A percentile compares a stretch with the other conserved stretches of the same genome.
Conservation (phyloP, 1,139 yeast genomes). For the Zhuliangozyma parablackwelliae region DNA sequence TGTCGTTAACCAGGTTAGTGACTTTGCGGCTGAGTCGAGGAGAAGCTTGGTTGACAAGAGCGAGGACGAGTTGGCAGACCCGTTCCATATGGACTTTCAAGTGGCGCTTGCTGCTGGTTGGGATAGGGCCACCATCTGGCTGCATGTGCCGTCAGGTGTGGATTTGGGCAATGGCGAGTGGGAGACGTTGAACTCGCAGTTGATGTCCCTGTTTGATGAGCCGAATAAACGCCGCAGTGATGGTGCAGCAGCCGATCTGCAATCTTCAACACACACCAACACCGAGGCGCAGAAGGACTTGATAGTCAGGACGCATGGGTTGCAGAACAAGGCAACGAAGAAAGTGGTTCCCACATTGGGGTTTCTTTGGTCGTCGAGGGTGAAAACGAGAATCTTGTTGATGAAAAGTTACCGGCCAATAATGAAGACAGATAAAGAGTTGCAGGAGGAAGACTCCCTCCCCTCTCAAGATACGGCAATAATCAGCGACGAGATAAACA, state of each 20-base stretch:
- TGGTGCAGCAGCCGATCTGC: neutral
- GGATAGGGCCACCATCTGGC: conserved; percentile 29
- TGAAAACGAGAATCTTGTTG: conserved; percentile 27
- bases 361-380: conserved; percentile 35
- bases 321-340: conserved; percentile 15
- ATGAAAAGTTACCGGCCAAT: conserved; percentile 31
- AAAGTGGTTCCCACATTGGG: conserved; percentile 38
- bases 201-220: conserved; percentile 9
- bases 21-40: conserved; percentile 24
- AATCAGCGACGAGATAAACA: neutral
- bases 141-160: too few relatives aligned
- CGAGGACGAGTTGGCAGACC: conserved; percentile 15
- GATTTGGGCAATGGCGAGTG: too few relatives aligned
- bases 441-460: neutral
- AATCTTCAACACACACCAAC: neutral
- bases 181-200: conserved; percentile 9
- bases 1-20: conserved; percentile 78
- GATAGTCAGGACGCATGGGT: conserved; percentile 12
- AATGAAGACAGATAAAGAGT: conserved; percentile 5
- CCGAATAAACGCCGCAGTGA: conserved; percentile 6
- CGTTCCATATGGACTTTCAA: conserved; percentile 62
- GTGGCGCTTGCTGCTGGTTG: conserved; percentile 74
- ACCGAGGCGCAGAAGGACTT: conserved; percentile 9
- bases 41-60: conserved; percentile 15
- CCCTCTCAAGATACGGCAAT: neutral